Evolutionary conservation across 2,329 filamentous ascomycete species (phyloP).

Genomic region (Neocucurbitaria cava): DNA sequence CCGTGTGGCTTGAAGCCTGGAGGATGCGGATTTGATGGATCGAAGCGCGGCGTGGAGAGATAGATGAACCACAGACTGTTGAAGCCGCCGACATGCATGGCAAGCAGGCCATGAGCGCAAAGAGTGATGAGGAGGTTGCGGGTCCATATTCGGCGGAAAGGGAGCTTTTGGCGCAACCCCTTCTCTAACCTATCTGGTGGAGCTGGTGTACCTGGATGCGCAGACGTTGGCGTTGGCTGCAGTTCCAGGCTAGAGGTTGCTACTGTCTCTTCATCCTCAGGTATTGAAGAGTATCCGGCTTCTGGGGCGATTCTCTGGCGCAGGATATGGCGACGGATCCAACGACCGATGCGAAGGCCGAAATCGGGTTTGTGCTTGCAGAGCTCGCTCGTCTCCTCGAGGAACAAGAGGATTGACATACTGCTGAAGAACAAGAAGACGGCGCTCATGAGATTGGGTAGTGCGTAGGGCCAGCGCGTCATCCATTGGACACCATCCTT

Average conservation of each 20-base stretch:
- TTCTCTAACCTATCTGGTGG: conserved; percentile 18
- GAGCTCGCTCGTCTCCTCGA: conserved; percentile 66
- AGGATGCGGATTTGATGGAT: conserved; percentile 43
- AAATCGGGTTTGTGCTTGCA: conserved; percentile 50
- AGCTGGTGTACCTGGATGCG: conserved; percentile 6
- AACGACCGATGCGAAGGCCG: conserved; percentile 49
- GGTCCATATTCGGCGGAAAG: conserved; percentile 57
- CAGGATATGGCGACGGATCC: conserved; percentile 46
- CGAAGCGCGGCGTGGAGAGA: conserved; percentile 55
- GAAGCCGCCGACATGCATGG: conserved; percentile 58
- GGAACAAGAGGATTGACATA: conserved; percentile 64
- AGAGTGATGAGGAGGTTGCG: conserved; percentile 54
- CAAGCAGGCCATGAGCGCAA: conserved; percentile 53
- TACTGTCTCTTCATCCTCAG: conserved; percentile 37
- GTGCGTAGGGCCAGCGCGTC: conserved; percentile 69
- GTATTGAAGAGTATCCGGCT: conserved; percentile 42
- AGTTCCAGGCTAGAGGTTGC: conserved; percentile 33
- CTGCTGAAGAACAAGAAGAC: conserved; percentile 64
- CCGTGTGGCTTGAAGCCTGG: conserved; percentile 45
- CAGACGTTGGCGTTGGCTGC: conserved; percentile 38
- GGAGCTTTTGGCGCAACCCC: conserved; percentile 44
- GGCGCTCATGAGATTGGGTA: conserved; percentile 73
- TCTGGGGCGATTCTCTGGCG: conserved; percentile 26
- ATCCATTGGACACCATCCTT: conserved; percentile 69
- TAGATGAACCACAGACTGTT: conserved; percentile 59